phyloP scores from a whole-genome alignment of 768 basidiomycete genomes.

The Melanogaster broomeanus region DNA sequence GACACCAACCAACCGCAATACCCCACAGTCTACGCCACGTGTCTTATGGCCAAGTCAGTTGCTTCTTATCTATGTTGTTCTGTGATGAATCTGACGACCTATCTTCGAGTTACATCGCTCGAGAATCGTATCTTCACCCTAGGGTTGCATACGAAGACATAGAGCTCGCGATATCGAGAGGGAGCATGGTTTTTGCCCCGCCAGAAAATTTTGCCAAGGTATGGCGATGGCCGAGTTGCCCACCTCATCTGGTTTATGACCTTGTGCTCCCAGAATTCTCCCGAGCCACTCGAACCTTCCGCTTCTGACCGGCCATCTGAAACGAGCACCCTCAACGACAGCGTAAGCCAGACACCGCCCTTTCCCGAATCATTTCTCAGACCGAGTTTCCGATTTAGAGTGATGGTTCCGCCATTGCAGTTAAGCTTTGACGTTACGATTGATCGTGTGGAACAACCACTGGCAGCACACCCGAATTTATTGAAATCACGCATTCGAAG shows the following conservation, averaged over 20 bases:
- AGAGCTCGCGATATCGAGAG: not conserved
- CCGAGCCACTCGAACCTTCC: not conserved
- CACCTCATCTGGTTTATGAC: not conserved
- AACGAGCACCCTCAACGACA: not conserved
- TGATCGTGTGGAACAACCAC: too few species aligned
- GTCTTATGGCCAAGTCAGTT: constrained; percentile 31
- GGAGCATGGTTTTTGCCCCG: constrained; percentile 8
- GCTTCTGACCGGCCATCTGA: not conserved
- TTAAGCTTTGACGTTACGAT: too few species aligned
- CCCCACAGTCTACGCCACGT: constrained; percentile 26
- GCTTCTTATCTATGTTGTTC: not conserved
- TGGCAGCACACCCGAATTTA: too few species aligned
- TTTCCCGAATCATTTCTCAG: not conserved
- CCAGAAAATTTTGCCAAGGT: constrained; percentile 1
- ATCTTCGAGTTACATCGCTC: constrained; percentile 26
- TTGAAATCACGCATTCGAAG: too few species aligned
- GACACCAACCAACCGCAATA: not conserved
- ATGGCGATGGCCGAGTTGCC: not conserved
- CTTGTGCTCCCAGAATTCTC: not conserved
- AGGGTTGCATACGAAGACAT: not conserved
- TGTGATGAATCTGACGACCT: not conserved
- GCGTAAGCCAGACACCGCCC: not conserved
- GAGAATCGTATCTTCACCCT: constrained; percentile 25
- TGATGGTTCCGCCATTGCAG: too few species aligned
- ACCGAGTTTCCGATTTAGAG: not conserved